phyloP scores from a whole-genome alignment of 2,329 filamentous ascomycete species.

The Thermomyces lanuginosus region DNA sequence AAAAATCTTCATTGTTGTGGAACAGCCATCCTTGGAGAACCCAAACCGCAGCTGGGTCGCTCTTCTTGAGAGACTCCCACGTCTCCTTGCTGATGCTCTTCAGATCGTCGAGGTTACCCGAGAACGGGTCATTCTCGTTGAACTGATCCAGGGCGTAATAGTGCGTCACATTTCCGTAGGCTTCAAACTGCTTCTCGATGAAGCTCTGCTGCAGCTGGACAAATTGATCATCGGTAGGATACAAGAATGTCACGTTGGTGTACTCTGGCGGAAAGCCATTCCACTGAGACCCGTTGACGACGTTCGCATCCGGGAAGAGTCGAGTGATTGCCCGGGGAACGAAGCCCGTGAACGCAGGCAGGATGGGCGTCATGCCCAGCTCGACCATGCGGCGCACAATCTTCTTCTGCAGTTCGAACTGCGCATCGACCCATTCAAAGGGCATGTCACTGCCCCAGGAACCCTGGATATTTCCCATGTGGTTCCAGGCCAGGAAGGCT shows the following conservation, averaged over 20 bases:
- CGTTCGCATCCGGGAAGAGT: slow-evolving; percentile 27
- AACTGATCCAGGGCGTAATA: slow-evolving; percentile 39
- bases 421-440: slow-evolving; percentile 30
- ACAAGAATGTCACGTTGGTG: slow-evolving; percentile 33
- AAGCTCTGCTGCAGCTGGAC: slow-evolving; percentile 30
- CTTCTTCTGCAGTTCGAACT: slow-evolving; percentile 34
- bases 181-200: slow-evolving; percentile 30
- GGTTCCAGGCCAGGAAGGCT: slow-evolving; percentile 38
- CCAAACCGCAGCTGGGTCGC: slow-evolving; percentile 35
- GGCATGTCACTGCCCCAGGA: slow-evolving; percentile 34
- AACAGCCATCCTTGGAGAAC: slow-evolving; percentile 41
- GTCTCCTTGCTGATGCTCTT: slow-evolving; percentile 29
- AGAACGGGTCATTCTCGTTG: slow-evolving; percentile 36
- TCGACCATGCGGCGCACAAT: slow-evolving; percentile 36
- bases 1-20: slow-evolving; percentile 29
- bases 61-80: slow-evolving; percentile 32
- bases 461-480: slow-evolving; percentile 38
- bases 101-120: slow-evolving; percentile 30
- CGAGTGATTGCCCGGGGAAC: slow-evolving; percentile 29
- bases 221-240: slow-evolving; percentile 31
- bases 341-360: slow-evolving; percentile 37
- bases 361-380: slow-evolving; percentile 36
- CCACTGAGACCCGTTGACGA: slow-evolving; percentile 32
- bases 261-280: slow-evolving; percentile 25
- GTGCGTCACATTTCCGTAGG: slow-evolving; percentile 33